Evolutionary conservation across 1,139 yeast genomes (phyloP), one percentile per base, ranked within the genome.

Genomic region (Blastobotrys arbuscula): DNA sequence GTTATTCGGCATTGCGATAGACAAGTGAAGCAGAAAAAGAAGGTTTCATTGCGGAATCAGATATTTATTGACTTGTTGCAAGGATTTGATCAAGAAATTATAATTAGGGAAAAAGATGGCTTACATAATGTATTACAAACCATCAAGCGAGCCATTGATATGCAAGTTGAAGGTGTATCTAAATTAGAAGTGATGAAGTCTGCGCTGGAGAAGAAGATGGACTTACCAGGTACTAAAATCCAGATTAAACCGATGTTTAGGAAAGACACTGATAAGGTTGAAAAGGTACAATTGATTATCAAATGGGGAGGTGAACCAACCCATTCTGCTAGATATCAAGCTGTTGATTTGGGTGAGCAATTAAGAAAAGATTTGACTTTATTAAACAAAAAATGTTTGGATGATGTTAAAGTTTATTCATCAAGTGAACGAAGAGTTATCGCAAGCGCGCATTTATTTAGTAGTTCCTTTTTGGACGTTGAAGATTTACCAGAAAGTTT

Each of bases 301-400:
- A 94, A 94, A 66, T 94, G 98, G 98, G 98, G 98, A 59, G 99
- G 99, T 56, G 99, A 94, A 66, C 97, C 98, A 9, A 94, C 99
- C 1, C 99, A 94, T 66, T 89, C 97, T 9, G 97, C 98, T 1
- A 78, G 84, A 52, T 86, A 88, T 65, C 99, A 94, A 70, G 95
- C 97, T 0, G 77, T 83, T 28, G 99, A 94, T 68, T 79, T 92
- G 20, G 99, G 98, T 48, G 97, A 92, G 60, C 96, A 90, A 67
- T 78, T 85, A 70, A 81, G 98, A 60, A 96, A 92, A 65, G 96
- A 94, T 63, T 77, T 90, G 60, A 82, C 87, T 63, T 75, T 94
- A 51, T 74, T 94, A 61, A 94, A 94, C 66, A 81, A 86, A 56
- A 85, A 83, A 44, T 89, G 95, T 8, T 73, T 94, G 58, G 80